These are phyloP conservation scores for Dillenia turbinata DNA, from an alignment of 164 flowering plant genomes.

Conservation along the genomic window DNA sequence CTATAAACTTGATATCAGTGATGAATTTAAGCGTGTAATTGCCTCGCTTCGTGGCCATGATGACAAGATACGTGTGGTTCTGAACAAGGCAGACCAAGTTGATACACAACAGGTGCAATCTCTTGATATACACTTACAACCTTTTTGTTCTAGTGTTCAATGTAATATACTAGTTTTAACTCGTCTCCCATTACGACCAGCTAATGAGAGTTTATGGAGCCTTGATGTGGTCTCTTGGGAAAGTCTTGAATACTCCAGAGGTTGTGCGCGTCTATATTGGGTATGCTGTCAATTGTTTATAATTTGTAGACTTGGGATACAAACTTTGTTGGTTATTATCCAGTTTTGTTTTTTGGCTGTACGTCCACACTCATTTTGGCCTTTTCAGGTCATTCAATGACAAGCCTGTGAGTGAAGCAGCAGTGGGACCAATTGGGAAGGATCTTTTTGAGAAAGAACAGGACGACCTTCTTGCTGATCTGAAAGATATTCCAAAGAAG, in stretches of 20 bases:
- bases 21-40: constrained; percentile 98
- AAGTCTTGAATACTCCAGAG: constrained; percentile 94
- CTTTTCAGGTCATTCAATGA: constrained; percentile 86
- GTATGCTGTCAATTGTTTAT: constrained; percentile 31
- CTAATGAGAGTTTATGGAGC: constrained; percentile 94
- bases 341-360: too few relatives aligned
- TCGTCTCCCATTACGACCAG: constrained; percentile 17
- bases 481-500: constrained; percentile 92
- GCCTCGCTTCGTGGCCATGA: constrained; percentile 93
- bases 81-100: constrained; percentile 97
- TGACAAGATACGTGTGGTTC: constrained; percentile 96
- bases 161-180: too few relatives aligned
- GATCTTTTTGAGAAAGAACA: constrained; percentile 94
- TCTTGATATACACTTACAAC: too few relatives aligned
- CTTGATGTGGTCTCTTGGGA: constrained; percentile 98
- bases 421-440: constrained; percentile 71
- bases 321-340: too few relatives aligned
- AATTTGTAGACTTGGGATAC: too few relatives aligned
- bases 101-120: constrained; percentile 89
- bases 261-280: constrained; percentile 92
- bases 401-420: constrained; percentile 75
- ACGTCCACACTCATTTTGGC: too few relatives aligned
- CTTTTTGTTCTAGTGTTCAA: too few relatives aligned
- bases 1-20: constrained; percentile 94
- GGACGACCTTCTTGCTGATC: constrained; percentile 83